Conservation (phyloP, 106 monocot species). For the Acanthochlamys bracteata region DNA sequence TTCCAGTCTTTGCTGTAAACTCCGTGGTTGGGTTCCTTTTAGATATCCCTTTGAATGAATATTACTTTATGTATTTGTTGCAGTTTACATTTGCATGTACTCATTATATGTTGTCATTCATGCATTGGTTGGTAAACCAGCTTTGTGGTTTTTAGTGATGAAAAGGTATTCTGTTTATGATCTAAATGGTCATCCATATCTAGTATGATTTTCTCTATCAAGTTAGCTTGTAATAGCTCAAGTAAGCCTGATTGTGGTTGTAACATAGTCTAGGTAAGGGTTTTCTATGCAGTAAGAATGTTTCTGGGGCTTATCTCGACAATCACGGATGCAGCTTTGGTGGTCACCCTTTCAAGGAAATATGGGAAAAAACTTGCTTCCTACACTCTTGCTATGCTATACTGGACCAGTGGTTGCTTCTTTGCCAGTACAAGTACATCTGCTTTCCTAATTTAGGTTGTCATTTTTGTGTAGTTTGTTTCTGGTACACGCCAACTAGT, state of each 20-base stretch:
- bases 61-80: constrained; percentile 10
- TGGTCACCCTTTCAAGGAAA: constrained; percentile 85
- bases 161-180: constrained; percentile 47
- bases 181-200: not conserved
- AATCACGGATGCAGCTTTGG: constrained; percentile 61
- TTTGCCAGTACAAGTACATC: constrained; percentile 96
- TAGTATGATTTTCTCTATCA: not conserved
- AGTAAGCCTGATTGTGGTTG: not conserved
- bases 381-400: constrained; percentile 90
- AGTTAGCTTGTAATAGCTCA: not conserved
- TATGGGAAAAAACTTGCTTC: constrained; percentile 82
- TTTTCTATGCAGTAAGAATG: constrained; percentile 82
- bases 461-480: too few relatives aligned
- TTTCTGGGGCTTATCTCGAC: constrained; percentile 91
- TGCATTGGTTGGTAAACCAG: constrained; percentile 68
- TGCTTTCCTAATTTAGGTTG: constrained; percentile 8
- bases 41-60: not conserved
- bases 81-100: constrained; percentile 90
- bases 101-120: constrained; percentile 87
- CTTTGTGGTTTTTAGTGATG: constrained; percentile 60
- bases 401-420: constrained; percentile 95
- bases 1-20: not conserved
- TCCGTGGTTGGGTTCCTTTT: not conserved
- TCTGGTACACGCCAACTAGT: too few relatives aligned
- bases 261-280: constrained; percentile 39